These are phyloP conservation scores for Fusarium sp. DNA, from an alignment of 2,329 filamentous ascomycete species.

Conservation along the genomic window DNA sequence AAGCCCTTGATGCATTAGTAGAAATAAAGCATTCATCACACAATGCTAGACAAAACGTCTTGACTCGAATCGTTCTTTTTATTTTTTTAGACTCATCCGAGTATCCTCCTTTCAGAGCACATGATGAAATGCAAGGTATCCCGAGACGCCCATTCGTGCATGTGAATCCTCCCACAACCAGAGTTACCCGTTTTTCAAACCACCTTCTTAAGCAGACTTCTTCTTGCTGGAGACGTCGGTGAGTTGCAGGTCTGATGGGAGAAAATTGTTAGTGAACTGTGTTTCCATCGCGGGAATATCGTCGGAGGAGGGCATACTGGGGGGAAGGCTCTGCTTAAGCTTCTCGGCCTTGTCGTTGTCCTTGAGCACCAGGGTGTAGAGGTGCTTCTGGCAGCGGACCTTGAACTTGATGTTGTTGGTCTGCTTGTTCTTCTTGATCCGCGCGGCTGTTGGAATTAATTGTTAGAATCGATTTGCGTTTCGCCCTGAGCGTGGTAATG, in stretches of 20 bases:
- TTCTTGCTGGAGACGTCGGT: slow-evolving; percentile 69
- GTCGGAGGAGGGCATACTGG: slow-evolving; percentile 74
- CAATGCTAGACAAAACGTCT: slow-evolving; percentile 13
- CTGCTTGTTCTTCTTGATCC: slow-evolving; percentile 96
- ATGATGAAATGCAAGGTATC: slow-evolving; percentile 66
- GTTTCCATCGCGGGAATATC: background rate
- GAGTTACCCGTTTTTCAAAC: slow-evolving; percentile 46
- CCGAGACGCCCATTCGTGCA: slow-evolving; percentile 67
- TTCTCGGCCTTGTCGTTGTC: slow-evolving; percentile 99
- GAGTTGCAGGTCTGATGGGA: slow-evolving; percentile 62
- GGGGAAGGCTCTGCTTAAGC: slow-evolving; percentile 98
- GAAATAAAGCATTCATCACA: slow-evolving; percentile 28
- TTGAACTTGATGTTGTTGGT: slow-evolving; percentile 99
- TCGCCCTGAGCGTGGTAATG: slow-evolving; percentile 20
- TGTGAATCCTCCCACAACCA: slow-evolving; percentile 52
- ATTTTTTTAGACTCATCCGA: slow-evolving; percentile 54
- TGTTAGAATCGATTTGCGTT: slow-evolving; percentile 48
- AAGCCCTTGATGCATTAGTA: slow-evolving; percentile 45
- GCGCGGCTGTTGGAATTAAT: slow-evolving; percentile 70
- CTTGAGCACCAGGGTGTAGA: slow-evolving; percentile 99
- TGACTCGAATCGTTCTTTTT: slow-evolving; percentile 54
- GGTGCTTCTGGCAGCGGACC: slow-evolving; percentile 95
- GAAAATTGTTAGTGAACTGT: slow-evolving; percentile 27
- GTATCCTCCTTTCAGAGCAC: slow-evolving; percentile 55
- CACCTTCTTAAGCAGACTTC: slow-evolving; percentile 45